A percentile compares a stretch with the other conserved stretches of the same genome.
phyloP scores from a whole-genome alignment of 176 grass and related monocot species.

The Coix lacrymajobi region DNA sequence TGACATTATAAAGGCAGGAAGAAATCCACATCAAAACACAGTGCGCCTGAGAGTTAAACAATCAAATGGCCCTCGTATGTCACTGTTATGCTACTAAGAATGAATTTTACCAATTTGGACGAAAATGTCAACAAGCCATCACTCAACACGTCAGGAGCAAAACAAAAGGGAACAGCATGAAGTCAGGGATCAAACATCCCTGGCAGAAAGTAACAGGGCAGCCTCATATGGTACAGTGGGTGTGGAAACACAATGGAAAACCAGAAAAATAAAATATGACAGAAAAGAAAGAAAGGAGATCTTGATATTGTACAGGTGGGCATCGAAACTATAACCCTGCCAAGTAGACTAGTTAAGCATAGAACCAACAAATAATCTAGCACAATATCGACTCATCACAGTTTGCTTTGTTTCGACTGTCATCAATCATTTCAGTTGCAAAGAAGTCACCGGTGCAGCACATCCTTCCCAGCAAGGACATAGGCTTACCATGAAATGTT shows the following conservation, averaged over 20 bases:
- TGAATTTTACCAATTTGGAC: background rate
- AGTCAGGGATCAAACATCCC: conserved; percentile 3
- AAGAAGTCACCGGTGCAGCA: background rate
- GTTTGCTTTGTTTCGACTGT: background rate
- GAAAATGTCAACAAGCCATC: background rate
- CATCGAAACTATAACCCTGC: conserved; percentile 53
- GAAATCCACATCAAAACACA: background rate
- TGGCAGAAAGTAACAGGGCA: conserved; percentile 2
- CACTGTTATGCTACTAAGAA: background rate
- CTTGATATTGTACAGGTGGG: conserved; percentile 24
- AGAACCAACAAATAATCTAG: conserved; percentile 29
- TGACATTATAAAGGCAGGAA: background rate
- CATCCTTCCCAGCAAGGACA: background rate
- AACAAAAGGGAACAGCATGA: conserved; percentile 9
- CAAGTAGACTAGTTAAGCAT: conserved; percentile 22
- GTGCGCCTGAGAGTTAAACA: background rate
- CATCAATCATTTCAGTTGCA: background rate
- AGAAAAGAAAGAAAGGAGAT: conserved; percentile 24
- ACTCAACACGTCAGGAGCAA: conserved; percentile 21
- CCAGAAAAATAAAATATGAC: background rate
- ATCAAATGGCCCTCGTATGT: background rate
- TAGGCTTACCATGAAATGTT: background rate
- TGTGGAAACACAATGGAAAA: background rate
- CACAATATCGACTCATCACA: conserved; percentile 17
- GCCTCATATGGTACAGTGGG: conserved; percentile 28